A percentile compares a stretch with the other conserved stretches of the same genome.
These are phyloP conservation scores for Stagonosporopsis chrysanthemi DNA, from an alignment of 2,329 filamentous ascomycete genomes.

Conservation along the genomic window DNA sequence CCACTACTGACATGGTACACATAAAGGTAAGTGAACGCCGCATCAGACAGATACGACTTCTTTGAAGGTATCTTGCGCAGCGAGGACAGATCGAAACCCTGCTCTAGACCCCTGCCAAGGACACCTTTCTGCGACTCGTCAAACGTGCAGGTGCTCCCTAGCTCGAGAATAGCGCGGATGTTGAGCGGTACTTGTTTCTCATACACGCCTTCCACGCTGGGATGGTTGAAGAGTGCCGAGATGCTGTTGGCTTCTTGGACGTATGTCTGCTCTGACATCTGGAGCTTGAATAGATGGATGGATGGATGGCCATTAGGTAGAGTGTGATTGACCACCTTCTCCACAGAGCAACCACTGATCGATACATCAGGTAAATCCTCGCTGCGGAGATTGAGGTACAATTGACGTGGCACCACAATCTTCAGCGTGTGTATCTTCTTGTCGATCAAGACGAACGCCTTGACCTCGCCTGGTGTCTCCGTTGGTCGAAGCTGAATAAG, in stretches of 20 bases:
- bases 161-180: slow-evolving; percentile 83
- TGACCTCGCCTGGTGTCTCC: slow-evolving; percentile 84
- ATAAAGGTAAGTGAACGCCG: slow-evolving; percentile 83
- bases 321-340: slow-evolving; percentile 92
- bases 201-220: slow-evolving; percentile 96
- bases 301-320: slow-evolving; percentile 95
- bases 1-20: slow-evolving; percentile 91
- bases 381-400: slow-evolving; percentile 91
- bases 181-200: slow-evolving; percentile 91
- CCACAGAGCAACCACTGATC: slow-evolving; percentile 82
- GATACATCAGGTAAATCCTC: slow-evolving; percentile 88
- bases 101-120: slow-evolving; percentile 88
- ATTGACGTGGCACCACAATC: slow-evolving; percentile 83
- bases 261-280: slow-evolving; percentile 86
- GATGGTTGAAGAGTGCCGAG: slow-evolving; percentile 83
- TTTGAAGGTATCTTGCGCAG: slow-evolving; percentile 73
- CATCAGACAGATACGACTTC: slow-evolving; percentile 76
- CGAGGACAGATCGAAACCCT: slow-evolving; percentile 86
- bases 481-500: slow-evolving; percentile 85
- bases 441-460: slow-evolving; percentile 90
- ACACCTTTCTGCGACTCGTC: slow-evolving; percentile 91
- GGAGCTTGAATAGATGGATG: slow-evolving; percentile 91
- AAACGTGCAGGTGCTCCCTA: slow-evolving; percentile 92
- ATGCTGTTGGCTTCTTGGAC: slow-evolving; percentile 85
- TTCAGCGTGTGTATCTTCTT: slow-evolving; percentile 88